Base-by-base conservation (phyloP, 2,329 filamentous ascomycete genomes). In the Fusarium fujikuroi region DNA sequence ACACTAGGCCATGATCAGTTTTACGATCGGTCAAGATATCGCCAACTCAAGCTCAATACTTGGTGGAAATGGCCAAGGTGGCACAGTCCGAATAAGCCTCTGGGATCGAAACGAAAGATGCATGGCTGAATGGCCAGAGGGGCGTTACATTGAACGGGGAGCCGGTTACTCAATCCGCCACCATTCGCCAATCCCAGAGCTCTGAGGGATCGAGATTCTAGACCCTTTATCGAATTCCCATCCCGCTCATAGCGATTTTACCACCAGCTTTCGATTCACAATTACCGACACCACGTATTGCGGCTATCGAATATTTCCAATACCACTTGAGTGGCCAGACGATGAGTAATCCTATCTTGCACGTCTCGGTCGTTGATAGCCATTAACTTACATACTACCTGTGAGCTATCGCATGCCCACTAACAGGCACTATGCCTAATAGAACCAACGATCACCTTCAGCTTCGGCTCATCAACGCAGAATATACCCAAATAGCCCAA, bases 141-240 rank as follows among this genome's bases (percentile, higher is more conserved):
- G 52, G 62, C 43, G 66, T 53, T 56, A 60, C 61, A 63, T 54
- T 52, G 23, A 16, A 56, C 60, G 74, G 70, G 67, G 73, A 61
- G 61, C 36, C 60, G 72, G 60, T 28, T 61, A 47, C 57, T 53
- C 34, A 40, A 54, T 42, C 69, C 66, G 44, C 28, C 21, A 44
- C 42, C 40, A 49, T 23, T 64, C 61, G 16, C 67, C 70, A 66
- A 66, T 69, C 47, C 49, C 32, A 57, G 32, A 40, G 32, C 65
- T 63, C 57, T 42, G 34, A 66, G 61, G 62, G 50, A 77, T 77
- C 74, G 72, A 76, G 75, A 75, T 75, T 76, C 64, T 60, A 69
- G 63, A 50, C 59, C 60, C 58, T 32, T 36, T 47, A 52, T 40
- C 49, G 44, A 75, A 77, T 75, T 77, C 74, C 75, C 75, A 77